These are phyloP conservation scores for Candida easanensis DNA, from an alignment of 805 yeast genomes.

Conservation along the genomic window DNA sequence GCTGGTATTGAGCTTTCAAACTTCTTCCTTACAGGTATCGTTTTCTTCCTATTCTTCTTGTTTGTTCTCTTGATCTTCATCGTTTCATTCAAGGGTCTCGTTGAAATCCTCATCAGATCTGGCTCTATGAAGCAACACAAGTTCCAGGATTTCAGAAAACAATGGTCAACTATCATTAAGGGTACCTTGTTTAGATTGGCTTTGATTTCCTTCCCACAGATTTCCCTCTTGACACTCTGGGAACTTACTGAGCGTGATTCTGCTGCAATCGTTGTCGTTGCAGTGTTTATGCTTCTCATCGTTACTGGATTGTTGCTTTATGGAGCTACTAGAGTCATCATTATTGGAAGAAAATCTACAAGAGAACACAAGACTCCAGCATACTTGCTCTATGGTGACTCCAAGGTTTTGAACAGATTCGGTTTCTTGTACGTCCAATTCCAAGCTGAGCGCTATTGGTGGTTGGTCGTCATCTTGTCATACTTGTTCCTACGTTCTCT, in stretches of 20 bases:
- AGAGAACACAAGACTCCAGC: conserved; percentile 87
- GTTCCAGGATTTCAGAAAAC: conserved; percentile 72
- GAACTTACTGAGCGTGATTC: conserved; percentile 83
- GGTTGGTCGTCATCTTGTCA: conserved; percentile 60
- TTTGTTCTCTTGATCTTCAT: conserved; percentile 56
- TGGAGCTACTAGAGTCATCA: conserved; percentile 71
- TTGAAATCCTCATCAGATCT: conserved; percentile 60
- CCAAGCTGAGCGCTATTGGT: conserved; percentile 84
- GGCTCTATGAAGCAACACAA: conserved; percentile 57
- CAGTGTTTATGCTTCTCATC: conserved; percentile 63
- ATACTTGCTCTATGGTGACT: conserved; percentile 82
- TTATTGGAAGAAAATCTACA: conserved; percentile 71
- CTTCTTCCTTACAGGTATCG: conserved; percentile 81
- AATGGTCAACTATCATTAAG: conserved; percentile 82
- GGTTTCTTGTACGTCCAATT: conserved; percentile 93
- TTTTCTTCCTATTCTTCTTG: conserved; percentile 76
- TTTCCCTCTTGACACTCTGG: conserved; percentile 81
- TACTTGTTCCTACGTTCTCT: conserved; percentile 74
- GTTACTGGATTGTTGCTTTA: conserved; percentile 58
- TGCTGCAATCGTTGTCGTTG: conserved; percentile 77
- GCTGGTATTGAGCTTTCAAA: conserved; percentile 85
- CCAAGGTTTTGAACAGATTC: conserved; percentile 73
- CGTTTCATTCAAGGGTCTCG: conserved; percentile 62
- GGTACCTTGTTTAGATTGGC: conserved; percentile 86
- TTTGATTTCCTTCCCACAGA: conserved; percentile 83